Evolutionary conservation across 2,329 filamentous ascomycete species (phyloP).

Genomic region (Geosmithia flava): DNA sequence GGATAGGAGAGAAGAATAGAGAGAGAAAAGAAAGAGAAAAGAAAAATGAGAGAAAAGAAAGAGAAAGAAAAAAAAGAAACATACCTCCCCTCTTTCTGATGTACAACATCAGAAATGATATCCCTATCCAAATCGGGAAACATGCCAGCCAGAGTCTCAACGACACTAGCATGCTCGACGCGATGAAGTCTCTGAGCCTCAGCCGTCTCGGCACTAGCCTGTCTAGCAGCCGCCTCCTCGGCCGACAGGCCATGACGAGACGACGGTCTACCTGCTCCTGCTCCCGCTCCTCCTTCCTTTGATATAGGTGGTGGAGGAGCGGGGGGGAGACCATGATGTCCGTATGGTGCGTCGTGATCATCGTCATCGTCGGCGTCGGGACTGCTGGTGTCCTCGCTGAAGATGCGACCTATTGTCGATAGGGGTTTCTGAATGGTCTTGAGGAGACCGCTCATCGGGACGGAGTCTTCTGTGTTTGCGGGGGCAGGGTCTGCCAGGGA

Average conservation of each 20-base stretch:
- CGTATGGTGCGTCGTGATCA: slow-evolving; percentile 8
- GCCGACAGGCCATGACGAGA: slow-evolving; percentile 45
- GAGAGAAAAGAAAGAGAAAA: too few species aligned
- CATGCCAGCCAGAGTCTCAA: slow-evolving; percentile 91
- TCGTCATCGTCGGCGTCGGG: slow-evolving; percentile 7
- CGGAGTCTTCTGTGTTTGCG: slow-evolving; percentile 52
- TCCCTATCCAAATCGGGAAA: slow-evolving; percentile 92
- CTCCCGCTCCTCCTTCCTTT: slow-evolving; percentile 9
- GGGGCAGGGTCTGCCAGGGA: slow-evolving; percentile 5
- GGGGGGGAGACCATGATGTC: slow-evolving; percentile 9
- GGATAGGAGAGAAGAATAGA: slow-evolving; percentile 20
- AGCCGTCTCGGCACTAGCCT: slow-evolving; percentile 81
- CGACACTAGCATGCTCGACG: slow-evolving; percentile 79
- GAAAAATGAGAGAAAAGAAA: too few species aligned
- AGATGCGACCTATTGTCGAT: slow-evolving; percentile 87
- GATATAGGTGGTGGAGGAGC: slow-evolving; percentile 5
- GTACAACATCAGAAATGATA: slow-evolving; percentile 91
- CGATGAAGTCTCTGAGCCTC: slow-evolving; percentile 74
- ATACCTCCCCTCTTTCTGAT: slow-evolving; percentile 86
- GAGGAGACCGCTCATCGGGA: slow-evolving; percentile 73
- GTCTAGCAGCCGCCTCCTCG: slow-evolving; percentile 78
- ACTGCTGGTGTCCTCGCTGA: slow-evolving; percentile 52
- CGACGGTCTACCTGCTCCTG: slow-evolving; percentile 11
- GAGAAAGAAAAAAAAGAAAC: too few species aligned
- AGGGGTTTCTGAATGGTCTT: slow-evolving; percentile 85